Base-by-base conservation (phyloP, 495 filamentous ascomycete genomes). In the Acidomyces sp. region DNA sequence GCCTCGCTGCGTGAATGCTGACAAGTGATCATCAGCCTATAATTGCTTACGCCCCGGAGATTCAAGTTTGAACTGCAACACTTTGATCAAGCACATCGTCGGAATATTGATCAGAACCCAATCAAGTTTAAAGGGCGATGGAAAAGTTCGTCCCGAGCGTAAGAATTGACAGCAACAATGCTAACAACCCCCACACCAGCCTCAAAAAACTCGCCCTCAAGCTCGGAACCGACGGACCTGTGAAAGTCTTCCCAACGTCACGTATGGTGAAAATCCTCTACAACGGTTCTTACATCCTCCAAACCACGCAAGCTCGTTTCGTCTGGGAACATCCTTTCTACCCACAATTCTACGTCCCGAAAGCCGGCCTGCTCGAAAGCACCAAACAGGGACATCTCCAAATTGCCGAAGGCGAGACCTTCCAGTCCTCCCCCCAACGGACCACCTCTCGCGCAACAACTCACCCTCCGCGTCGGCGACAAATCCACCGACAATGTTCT, bases 311-410 rank as follows among this genome's bases (percentile, higher is more conserved):
- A 13, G 64, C 62, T 17, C 43, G 16, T 18, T 51, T 61, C 39
- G 60, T 66, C 36, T 67, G 64, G 64, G 63, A 66, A 38, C 53
- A 60, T 43, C 57, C 57, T 4, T 55, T 55, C 39, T 58, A 58
- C 41, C 55, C 58, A 10, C 51, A 59, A 19, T 54, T 55, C 43
- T 60, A 56, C 29, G 16, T 57, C 15, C 55, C 54, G 34, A 18
- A 1, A 10, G 35, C 49, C 26, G 43, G 49, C 39, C 22, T 43
- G 3, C 40, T 26, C 13, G 20, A 36, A 2, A 29, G 16, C 33
- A 39, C 7, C 45, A 43, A 35, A 18, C 4, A n/a, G 3, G 9
- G 9, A 26, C 2, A 5, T 13, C 17, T 41, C 33, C 13, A 10
- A 15, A 25, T 43, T 35, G 30, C 20, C 9, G 34, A 43, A 20